Conservation (phyloP, 1,139 yeast genomes). For the Taiozyma sp. region DNA sequence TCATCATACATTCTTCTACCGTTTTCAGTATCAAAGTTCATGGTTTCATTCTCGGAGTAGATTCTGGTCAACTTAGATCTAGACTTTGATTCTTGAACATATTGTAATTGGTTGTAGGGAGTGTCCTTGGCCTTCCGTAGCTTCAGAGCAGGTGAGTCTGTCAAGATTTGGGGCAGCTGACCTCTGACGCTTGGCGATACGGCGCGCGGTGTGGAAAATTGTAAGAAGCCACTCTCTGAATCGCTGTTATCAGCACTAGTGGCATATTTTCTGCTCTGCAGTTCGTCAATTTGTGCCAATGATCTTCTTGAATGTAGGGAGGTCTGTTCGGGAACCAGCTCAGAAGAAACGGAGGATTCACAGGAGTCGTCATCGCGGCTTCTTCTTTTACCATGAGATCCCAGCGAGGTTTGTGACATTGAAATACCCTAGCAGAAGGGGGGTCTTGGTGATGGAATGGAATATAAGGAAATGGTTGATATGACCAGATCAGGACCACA, state of each 20-base stretch:
- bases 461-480: neutral
- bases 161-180: constrained; percentile 7
- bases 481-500: neutral
- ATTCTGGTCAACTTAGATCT: constrained; percentile 28
- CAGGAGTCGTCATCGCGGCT: neutral
- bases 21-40: constrained; percentile 43
- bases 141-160: constrained; percentile 6
- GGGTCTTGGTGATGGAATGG: neutral
- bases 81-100: constrained; percentile 5
- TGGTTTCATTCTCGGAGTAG: constrained; percentile 48
- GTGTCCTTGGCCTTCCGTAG: constrained; percentile 3
- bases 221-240: neutral
- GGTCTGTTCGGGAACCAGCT: neutral
- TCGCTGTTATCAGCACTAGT: neutral
- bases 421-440: neutral
- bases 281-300: constrained; percentile 2
- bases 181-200: neutral
- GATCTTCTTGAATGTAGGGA: neutral
- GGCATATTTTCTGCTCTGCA: neutral
- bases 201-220: constrained; percentile 5
- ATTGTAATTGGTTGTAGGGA: constrained; percentile 12
- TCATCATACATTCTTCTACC: constrained; percentile 47
- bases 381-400: neutral
- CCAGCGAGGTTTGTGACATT: neutral
- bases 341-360: neutral